These are phyloP conservation scores for Cinchona pubescens DNA, from an alignment of 257 asterid genomes.

Conservation along the genomic window DNA sequence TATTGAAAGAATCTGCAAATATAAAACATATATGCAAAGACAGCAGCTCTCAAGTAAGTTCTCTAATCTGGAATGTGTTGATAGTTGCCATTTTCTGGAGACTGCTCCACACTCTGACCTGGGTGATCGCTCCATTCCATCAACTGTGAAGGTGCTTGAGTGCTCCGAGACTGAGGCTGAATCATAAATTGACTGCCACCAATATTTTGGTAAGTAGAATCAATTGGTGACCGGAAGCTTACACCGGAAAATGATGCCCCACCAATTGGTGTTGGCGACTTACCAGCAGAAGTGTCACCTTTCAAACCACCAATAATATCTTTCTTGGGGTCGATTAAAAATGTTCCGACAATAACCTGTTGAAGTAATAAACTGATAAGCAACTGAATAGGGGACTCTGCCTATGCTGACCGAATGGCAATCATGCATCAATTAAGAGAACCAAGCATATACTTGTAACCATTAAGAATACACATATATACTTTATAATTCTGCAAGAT, in stretches of 20 bases:
- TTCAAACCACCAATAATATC: constrained; percentile 25
- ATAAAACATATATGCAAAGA: constrained; percentile 20
- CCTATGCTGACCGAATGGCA: not conserved
- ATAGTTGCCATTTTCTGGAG: constrained; percentile 49
- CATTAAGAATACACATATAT: not conserved
- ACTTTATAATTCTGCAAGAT: not conserved
- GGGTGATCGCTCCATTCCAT: constrained; percentile 43
- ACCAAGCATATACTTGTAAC: not conserved
- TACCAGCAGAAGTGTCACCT: constrained; percentile 37
- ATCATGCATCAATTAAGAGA: not conserved
- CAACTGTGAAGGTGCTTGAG: constrained; percentile 38
- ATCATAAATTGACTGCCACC: constrained; percentile 43
- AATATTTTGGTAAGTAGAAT: constrained; percentile 41
- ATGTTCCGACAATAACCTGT: constrained; percentile 55
- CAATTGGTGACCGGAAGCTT: constrained; percentile 40
- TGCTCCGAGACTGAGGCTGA: constrained; percentile 28
- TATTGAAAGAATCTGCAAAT: constrained; percentile 18
- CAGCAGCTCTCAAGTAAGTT: constrained; percentile 5
- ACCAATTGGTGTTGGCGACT: constrained; percentile 40
- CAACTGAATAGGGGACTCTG: not conserved
- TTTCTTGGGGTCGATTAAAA: constrained; percentile 43
- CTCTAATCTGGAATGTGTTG: constrained; percentile 34
- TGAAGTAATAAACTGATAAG: constrained; percentile 3
- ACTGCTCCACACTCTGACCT: constrained; percentile 37
- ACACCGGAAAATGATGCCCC: constrained; percentile 36